These are phyloP conservation scores for Podospora appendiculata DNA, from an alignment of 495 filamentous ascomycete genomes.

Conservation along the genomic window DNA sequence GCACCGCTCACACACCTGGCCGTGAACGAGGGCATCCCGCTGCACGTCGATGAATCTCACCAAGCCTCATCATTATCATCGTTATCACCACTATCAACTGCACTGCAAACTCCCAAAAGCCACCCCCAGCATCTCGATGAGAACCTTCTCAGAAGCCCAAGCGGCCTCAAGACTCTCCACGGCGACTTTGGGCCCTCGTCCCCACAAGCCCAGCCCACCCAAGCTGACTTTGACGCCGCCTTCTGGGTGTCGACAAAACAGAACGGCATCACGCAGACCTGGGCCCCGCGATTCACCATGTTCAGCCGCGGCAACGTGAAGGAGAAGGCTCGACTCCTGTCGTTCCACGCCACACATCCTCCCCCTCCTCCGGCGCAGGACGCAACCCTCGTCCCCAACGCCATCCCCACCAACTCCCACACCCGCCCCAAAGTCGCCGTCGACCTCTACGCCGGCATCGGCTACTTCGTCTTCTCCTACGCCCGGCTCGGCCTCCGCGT, in stretches of 20 bases:
- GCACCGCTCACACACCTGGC: constrained; percentile 57
- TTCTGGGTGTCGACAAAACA: constrained; percentile 73
- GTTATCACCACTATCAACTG: background rate
- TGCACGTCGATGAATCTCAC: constrained; percentile 12
- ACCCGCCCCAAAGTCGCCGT: constrained; percentile 54
- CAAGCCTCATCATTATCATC: background rate
- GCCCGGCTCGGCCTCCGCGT: constrained; percentile 64
- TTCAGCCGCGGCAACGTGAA: constrained; percentile 80
- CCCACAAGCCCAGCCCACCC: background rate
- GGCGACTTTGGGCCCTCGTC: constrained; percentile 52
- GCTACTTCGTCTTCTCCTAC: constrained; percentile 85
- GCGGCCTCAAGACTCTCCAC: constrained; percentile 51
- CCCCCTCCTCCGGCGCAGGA: too few species aligned
- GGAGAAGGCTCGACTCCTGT: constrained; percentile 74
- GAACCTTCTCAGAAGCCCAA: constrained; percentile 63
- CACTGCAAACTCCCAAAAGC: background rate
- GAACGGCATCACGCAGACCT: constrained; percentile 74
- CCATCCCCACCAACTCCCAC: background rate
- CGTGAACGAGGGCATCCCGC: constrained; percentile 64
- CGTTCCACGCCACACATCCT: constrained; percentile 30
- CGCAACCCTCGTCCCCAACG: background rate
- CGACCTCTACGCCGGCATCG: constrained; percentile 86
- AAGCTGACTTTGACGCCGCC: constrained; percentile 48
- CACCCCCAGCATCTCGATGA: constrained; percentile 12
- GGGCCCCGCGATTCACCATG: constrained; percentile 87